Evolutionary conservation across 768 basidiomycete species (phyloP), one percentile per base, ranked within the genome.

Genomic region (Boletus fagicola): DNA sequence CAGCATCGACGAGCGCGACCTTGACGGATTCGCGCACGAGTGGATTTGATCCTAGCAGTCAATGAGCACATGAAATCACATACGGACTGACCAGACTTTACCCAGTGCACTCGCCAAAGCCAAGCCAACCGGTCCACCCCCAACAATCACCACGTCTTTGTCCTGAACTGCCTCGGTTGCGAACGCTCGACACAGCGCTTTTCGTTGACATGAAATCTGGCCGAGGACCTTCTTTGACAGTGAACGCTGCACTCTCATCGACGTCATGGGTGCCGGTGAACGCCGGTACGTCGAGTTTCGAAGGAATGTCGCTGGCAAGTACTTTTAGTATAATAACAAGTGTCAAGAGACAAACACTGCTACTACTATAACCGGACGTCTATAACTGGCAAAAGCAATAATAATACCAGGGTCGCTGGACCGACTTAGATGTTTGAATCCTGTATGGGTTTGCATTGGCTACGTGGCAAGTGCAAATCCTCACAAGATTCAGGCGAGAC

Each of bases 121-220:
- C 40, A 99, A 80, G 4, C 97, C 97, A 5, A 84, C 92, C 26
- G 93, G 94, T 2, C 95, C 96, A 28, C 92, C 97, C 18, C 97
- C 96, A 26, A 98, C 92, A 64, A 98, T 90, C 22, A 96, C 91
- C 35, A 98, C 80, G 70, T 98, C 97, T 62, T 82, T 86, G 38
- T 90, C 82, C 57, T 82, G 75, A 28, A 71, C 53, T 10, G 56
- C 49, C 16, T 55, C 52, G 24, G 62, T 63, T 46, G 62, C 56
- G 20, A 64, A 73, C 11, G 61, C 24, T 51, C 68, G 64, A 24
- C 43, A 20, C 12, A 33, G 38, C 9, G 31, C 26, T 11, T 35
- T 56, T 48, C 49, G 60, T 53, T 31, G 57, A 48, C 62, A 39
- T 16, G 42, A 45, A 24, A 53, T 33, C n/a, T 24, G 51, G 18